phyloP scores from a whole-genome alignment of 805 yeast genomes.

The Schizosaccharomyces osmophilus region DNA sequence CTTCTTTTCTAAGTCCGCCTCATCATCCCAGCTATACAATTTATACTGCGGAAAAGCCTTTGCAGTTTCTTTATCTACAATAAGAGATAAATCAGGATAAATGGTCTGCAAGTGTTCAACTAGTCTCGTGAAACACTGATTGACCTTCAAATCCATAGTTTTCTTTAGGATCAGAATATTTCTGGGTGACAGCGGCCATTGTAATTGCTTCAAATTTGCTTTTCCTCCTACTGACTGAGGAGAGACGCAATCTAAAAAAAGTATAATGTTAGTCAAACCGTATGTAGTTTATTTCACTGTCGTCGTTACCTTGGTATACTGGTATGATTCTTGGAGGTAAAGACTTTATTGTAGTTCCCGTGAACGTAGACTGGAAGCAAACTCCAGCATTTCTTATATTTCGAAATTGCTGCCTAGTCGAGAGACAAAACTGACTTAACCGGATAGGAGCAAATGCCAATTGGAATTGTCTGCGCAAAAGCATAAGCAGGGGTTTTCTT shows the following conservation, averaged over 20 bases:
- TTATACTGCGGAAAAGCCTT: neutral
- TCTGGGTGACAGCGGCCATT: neutral
- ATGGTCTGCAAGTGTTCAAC: neutral
- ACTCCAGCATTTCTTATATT: too few species aligned
- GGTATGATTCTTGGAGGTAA: neutral
- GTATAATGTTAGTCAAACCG: too few species aligned
- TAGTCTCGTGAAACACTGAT: neutral
- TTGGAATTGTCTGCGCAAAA: too few species aligned
- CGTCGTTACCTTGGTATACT: neutral
- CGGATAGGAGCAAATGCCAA: too few species aligned
- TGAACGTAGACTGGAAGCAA: too few species aligned
- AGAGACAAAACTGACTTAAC: too few species aligned
- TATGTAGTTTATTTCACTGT: too few species aligned
- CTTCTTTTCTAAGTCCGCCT: neutral
- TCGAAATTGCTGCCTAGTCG: too few species aligned
- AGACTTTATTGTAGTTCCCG: too few species aligned
- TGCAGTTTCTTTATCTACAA: neutral
- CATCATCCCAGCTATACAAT: neutral
- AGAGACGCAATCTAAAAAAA: neutral
- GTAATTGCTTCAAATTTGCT: neutral
- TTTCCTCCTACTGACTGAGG: neutral
- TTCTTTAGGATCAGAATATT: neutral
- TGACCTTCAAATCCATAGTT: neutral
- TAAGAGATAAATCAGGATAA: neutral
- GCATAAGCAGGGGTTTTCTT: too few species aligned